Conservation (phyloP, 768 basidiomycete species). For the Podaxis sp. region DNA sequence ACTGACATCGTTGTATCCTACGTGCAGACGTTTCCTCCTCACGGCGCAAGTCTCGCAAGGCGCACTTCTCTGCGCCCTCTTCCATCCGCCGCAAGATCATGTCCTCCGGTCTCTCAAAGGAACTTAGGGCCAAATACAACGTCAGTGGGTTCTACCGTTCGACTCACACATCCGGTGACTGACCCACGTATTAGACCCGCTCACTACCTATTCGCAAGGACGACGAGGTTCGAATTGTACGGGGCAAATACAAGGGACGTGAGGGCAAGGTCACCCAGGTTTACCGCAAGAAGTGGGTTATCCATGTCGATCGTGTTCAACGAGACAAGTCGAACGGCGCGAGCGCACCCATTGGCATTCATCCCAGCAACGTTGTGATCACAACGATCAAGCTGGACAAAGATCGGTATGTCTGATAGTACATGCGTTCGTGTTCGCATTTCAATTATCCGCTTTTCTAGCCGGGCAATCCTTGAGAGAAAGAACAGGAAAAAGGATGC, state of each 20-base stretch:
- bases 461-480: slow-evolving; percentile 83
- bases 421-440: neutral
- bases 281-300: slow-evolving; percentile 98
- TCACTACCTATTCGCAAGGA: slow-evolving; percentile 96
- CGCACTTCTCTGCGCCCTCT: slow-evolving; percentile 94
- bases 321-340: slow-evolving; percentile 98
- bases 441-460: slow-evolving; percentile 21
- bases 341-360: slow-evolving; percentile 88
- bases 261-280: slow-evolving; percentile 98
- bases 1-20: slow-evolving; percentile 25
- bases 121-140: slow-evolving; percentile 87
- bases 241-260: slow-evolving; percentile 97
- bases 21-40: slow-evolving; percentile 79
- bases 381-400: slow-evolving; percentile 90
- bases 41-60: slow-evolving; percentile 97
- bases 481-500: slow-evolving; percentile 72
- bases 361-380: slow-evolving; percentile 97
- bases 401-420: slow-evolving; percentile 53
- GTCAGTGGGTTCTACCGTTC: slow-evolving; percentile 41
- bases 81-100: slow-evolving; percentile 96
- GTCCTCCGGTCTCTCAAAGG: slow-evolving; percentile 94
- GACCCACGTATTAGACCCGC: slow-evolving; percentile 52
- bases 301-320: slow-evolving; percentile 96
- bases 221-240: slow-evolving; percentile 94
- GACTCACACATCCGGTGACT: neutral